Base-by-base conservation (phyloP, 306 rosid species). In the Castanopsis chinensis region DNA sequence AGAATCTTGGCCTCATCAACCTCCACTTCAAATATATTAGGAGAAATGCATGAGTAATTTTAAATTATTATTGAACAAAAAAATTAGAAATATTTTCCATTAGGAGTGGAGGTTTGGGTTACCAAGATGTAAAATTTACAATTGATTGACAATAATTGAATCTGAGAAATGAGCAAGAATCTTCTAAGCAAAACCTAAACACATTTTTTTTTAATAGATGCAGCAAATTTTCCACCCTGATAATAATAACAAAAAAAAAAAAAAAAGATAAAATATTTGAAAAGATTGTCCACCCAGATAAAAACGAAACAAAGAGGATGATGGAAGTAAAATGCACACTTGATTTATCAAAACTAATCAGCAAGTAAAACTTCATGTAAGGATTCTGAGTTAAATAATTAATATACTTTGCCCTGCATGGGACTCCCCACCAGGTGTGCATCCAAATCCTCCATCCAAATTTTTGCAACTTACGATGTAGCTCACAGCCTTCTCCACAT, bases 361-460 rank as follows among this genome's bases (percentile, higher is more conserved):
- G 70, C 11, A 80, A 80, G 64, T 51, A 45, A 45, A 45, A 45
- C 53, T 45, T 45, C 12, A 18, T 19, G 55, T 3, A 11, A 45
- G 60, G 13, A 64, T 6, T 64, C 45, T 56, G 58, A 20, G 32
- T 51, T 45, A 73, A 2, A 73, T 15, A 58, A 43, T 49, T 37
- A 28, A 67, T 93, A 7, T 92, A 92, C 98, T 91, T 89, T 94
- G 97, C 23, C 98, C 97, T 7, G 98, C 86, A 82, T 90, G 98
- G 74, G 98, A 92, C 85, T 94, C 98, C 25, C 96, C 98, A 69
- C 96, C 98, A 25, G 97, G 97, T 25, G 88, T 92, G 89, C 94
- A 85, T 81, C 97, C 98, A 78, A 94, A 94, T 67, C 97, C 94
- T 52, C 97, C 97, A 78, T 94, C 97, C 85, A 91, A 88, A 83